Evolutionary conservation across 345 rosid genomes (phyloP).

Genomic region (Eucalyptus polybractea): DNA sequence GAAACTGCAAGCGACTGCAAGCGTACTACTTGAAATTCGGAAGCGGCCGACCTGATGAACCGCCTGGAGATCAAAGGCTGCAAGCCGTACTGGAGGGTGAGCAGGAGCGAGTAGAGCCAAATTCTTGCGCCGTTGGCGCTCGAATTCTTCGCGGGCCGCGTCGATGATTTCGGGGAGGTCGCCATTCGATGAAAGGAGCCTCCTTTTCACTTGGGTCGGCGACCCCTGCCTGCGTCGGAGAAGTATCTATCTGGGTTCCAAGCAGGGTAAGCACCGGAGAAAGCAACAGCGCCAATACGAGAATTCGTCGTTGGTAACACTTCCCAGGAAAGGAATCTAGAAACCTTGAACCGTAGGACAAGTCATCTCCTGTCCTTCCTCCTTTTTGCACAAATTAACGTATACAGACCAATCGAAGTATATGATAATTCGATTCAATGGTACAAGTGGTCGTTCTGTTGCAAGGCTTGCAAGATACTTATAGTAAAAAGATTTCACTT

Average conservation of each 20-base stretch:
- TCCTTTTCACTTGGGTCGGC: not conserved
- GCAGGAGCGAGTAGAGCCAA: slow-evolving; percentile 60
- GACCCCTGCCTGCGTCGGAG: not conserved
- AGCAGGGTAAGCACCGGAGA: not conserved
- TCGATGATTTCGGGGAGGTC: not conserved
- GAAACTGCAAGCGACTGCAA: not conserved
- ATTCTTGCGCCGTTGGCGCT: slow-evolving; percentile 5
- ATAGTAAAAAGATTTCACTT: not conserved
- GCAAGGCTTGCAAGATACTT: not conserved
- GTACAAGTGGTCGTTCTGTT: not conserved
- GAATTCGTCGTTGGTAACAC: not conserved
- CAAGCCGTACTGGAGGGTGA: slow-evolving; percentile 81
- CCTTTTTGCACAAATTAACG: not conserved
- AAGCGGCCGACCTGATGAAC: slow-evolving; percentile 41
- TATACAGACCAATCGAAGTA: not conserved
- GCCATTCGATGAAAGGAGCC: not conserved
- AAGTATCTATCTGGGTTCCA: not conserved
- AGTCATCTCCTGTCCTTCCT: not conserved
- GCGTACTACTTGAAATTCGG: not conserved
- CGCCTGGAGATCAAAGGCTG: slow-evolving; percentile 96
- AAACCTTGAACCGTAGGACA: not conserved
- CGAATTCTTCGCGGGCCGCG: not conserved
- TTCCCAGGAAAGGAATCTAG: not conserved
- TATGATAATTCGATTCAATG: not conserved
- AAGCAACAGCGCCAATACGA: not conserved